Evolutionary conservation across 2,329 filamentous ascomycete species (phyloP), one percentile per base, ranked within the genome.

Genomic region (Aureobasidium sp.): DNA sequence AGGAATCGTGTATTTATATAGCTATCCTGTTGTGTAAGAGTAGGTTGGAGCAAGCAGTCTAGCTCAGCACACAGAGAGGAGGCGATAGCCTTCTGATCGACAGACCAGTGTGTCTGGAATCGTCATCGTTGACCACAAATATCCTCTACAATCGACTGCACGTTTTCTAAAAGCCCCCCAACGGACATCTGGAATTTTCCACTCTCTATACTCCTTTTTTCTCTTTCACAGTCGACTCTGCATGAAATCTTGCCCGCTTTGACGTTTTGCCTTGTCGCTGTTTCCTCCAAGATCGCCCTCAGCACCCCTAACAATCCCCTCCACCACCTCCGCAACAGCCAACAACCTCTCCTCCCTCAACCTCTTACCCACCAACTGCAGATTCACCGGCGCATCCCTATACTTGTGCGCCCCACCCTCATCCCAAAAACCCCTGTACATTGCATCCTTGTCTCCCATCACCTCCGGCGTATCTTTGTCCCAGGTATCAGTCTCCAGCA

Each of bases 401-500:
- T 61, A 59, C n/a, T 50, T 58, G 1, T 57, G 21, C 27, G 46
- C 31, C n/a, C 49, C 59, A 15, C 60, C 61, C 6, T 43, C 21
- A 9, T 57, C 46, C 38, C 54, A 58, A 13, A 42, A 57, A 4
- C 7, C 46, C 10, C 43, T 29, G 13, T 61, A 61, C 46, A 51
- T 11, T 5, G 8, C 31, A 51, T 61, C 51, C 38, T 38, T 58
- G 10, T 46, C 60, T 5, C 53, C 31, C 13, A 11, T 17, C 5
- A 45, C 31, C 1, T 74, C 65, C 68, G 65, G 10, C 3, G 37
- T 23, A 65, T 64, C 69, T 1, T 67, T 65, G 35, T 67, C 61
- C 62, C 83, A 73, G 45, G 80, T 75, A 27, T 72, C 77, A 25
- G 78, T 68, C 62, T 77, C 71, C 0, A 61, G 67, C 53, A 85